Base-by-base conservation (phyloP, 176 grass and related monocot genomes). In the Ensete glaucum region DNA sequence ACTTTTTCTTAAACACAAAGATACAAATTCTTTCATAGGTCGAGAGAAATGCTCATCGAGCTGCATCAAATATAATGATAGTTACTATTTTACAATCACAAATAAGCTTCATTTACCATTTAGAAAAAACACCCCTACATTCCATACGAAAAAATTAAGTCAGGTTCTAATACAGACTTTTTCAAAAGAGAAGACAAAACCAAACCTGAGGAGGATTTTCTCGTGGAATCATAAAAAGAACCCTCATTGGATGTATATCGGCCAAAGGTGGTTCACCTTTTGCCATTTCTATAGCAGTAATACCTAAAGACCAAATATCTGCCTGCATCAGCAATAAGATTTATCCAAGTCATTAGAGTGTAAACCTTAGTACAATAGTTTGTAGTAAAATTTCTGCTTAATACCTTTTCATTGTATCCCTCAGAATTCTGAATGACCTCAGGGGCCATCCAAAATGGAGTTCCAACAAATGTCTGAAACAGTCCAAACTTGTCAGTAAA, bases 361-460 rank as follows among this genome's bases (percentile, higher is more conserved):
- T 80, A 49, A 54, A 22, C 21, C 48, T 75, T 70, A 49, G 81
- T 81, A 34, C 67, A 73, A 86, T 63, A 29, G 58, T 9, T 13
- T 63, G 6, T 13, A 12, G 2, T 54, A 68, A 4, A 29, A 24
- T 15, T 3, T 26, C 53, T 25, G 22, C 4, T 3, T 64, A 56
- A 52, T 82, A 94, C 95, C 95, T 99, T 99, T 77, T 99, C 95
- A 76, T 99, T 99, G 73, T 99, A 99, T 78, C 95, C 95, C 23
- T 99, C 95, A 73, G 95, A 82, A 81, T 99, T 99, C 84, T 99
- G 95, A 89, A 99, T 99, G 80, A 99, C 96, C 86, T 99, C 96
- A 52, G 96, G 96, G 74, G 96, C 96, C 96, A 99, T 99, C 96
- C 96, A 99, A 88, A 99, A 99, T 53, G 96, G 96, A 67, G 96